phyloP scores from a whole-genome alignment of 1,139 yeast genomes.

The Williopsis jadinii region DNA sequence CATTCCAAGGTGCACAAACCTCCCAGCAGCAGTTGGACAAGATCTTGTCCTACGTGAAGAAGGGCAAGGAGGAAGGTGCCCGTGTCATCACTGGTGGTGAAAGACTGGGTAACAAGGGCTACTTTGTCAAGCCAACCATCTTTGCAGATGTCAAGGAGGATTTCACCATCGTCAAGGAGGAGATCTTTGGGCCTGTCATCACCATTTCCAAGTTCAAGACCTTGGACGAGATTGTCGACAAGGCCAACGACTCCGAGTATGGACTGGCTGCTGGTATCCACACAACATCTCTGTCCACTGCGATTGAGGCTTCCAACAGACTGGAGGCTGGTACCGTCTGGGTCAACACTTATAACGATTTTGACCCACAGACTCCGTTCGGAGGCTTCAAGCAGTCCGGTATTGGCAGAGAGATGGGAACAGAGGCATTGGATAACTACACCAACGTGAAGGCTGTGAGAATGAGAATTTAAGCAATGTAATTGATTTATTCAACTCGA shows the following conservation, averaged over 20 bases:
- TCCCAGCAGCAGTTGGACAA: slow-evolving; percentile 69
- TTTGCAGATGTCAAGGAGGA: slow-evolving; percentile 63
- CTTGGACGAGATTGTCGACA: slow-evolving; percentile 58
- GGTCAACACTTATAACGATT: slow-evolving; percentile 78
- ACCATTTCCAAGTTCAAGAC: slow-evolving; percentile 67
- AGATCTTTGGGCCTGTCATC: slow-evolving; percentile 84
- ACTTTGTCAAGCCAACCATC: slow-evolving; percentile 72
- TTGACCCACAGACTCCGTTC: slow-evolving; percentile 69
- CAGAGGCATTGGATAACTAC: slow-evolving; percentile 77
- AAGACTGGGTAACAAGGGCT: slow-evolving; percentile 62
- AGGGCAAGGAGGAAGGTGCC: slow-evolving; percentile 74
- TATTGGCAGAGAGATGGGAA: slow-evolving; percentile 90
- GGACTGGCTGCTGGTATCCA: slow-evolving; percentile 87
- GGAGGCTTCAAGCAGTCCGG: slow-evolving; percentile 89
- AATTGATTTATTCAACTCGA: not conserved
- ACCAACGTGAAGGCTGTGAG: slow-evolving; percentile 77
- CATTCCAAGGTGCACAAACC: slow-evolving; percentile 85
- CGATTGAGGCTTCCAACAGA: slow-evolving; percentile 56
- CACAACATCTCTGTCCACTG: slow-evolving; percentile 54
- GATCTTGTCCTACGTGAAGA: slow-evolving; percentile 64
- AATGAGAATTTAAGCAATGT: slow-evolving; percentile 23
- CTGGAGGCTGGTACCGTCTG: slow-evolving; percentile 79
- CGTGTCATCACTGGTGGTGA: slow-evolving; percentile 71
- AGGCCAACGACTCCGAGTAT: slow-evolving; percentile 69
- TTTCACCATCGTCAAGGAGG: slow-evolving; percentile 70